These are phyloP conservation scores for Cyclotella sp. DNA, from an alignment of 108 stramenopile genomes.

Conservation along the genomic window DNA sequence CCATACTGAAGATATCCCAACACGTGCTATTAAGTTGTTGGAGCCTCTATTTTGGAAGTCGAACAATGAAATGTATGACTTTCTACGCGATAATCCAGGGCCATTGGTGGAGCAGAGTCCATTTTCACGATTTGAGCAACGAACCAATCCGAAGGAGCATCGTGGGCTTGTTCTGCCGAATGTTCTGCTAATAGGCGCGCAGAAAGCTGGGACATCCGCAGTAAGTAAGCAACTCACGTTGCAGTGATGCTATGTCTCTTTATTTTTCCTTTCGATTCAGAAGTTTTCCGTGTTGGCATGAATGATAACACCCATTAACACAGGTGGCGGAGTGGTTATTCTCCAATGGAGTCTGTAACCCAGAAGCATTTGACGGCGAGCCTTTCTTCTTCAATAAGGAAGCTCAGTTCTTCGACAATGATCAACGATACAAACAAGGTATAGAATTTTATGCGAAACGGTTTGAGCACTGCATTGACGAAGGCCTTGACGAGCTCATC, in stretches of 20 bases:
- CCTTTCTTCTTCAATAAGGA: constrained; percentile 16
- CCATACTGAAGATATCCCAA: constrained; percentile 1
- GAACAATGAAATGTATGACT: constrained; percentile 26
- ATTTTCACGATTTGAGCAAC: not conserved
- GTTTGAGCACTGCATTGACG: constrained; percentile 19
- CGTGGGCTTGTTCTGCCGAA: not conserved
- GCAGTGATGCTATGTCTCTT: not conserved
- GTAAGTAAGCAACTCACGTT: not conserved
- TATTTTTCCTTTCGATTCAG: not conserved
- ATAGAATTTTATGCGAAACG: constrained; percentile 48
- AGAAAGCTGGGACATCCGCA: not conserved
- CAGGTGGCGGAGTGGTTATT: constrained; percentile 3
- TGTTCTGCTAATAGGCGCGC: not conserved
- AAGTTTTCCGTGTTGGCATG: not conserved
- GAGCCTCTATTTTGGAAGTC: constrained; percentile 5
- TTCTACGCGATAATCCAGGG: constrained; percentile 12
- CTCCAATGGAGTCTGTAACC: constrained; percentile 4
- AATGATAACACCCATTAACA: not conserved
- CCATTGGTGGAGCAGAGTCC: constrained; percentile 30
- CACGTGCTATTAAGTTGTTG: not conserved
- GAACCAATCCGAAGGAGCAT: not conserved
- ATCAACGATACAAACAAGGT: constrained; percentile 36
- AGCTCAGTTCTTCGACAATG: constrained; percentile 53
- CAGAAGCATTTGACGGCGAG: not conserved
- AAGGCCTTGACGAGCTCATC: not conserved